phyloP scores from a whole-genome alignment of 345 rosid species.

The Hibiscus trionum region DNA sequence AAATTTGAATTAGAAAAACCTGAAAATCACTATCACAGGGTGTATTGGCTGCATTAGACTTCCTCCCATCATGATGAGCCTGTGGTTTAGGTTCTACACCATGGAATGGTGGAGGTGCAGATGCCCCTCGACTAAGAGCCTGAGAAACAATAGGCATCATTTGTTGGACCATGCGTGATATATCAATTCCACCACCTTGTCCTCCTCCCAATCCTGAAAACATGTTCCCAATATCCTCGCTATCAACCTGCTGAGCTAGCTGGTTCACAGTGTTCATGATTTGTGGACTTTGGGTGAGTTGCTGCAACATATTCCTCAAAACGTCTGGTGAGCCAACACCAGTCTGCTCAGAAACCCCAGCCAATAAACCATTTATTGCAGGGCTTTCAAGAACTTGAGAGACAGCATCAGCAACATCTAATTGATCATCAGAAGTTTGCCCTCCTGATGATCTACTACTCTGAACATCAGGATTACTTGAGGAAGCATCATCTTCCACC shows the following conservation, averaged over 20 bases:
- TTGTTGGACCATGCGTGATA: slow-evolving; percentile 80
- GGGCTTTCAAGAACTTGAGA: slow-evolving; percentile 67
- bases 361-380: slow-evolving; percentile 56
- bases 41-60: slow-evolving; percentile 15
- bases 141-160: slow-evolving; percentile 95
- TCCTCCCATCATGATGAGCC: slow-evolving; percentile 19
- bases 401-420: slow-evolving; percentile 51
- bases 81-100: slow-evolving; percentile 22
- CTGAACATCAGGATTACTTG: slow-evolving; percentile 13
- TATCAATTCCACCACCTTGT: slow-evolving; percentile 56
- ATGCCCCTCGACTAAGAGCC: slow-evolving; percentile 48
- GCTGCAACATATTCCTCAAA: slow-evolving; percentile 75
- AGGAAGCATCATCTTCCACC: slow-evolving; percentile 12
- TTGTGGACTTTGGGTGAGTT: slow-evolving; percentile 73
- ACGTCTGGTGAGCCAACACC: slow-evolving; percentile 75
- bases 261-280: slow-evolving; percentile 76
- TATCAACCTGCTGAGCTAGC: slow-evolving; percentile 81
- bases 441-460: slow-evolving; percentile 22
- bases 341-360: slow-evolving; percentile 63
- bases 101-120: slow-evolving; percentile 25
- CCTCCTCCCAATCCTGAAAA: slow-evolving; percentile 50
- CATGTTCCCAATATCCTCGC: slow-evolving; percentile 63
- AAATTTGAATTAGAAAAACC: slow-evolving; percentile 28
- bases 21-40: slow-evolving; percentile 28
- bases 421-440: slow-evolving; percentile 32